Conservation (phyloP, 345 rosid species). For the Brassica napus region DNA sequence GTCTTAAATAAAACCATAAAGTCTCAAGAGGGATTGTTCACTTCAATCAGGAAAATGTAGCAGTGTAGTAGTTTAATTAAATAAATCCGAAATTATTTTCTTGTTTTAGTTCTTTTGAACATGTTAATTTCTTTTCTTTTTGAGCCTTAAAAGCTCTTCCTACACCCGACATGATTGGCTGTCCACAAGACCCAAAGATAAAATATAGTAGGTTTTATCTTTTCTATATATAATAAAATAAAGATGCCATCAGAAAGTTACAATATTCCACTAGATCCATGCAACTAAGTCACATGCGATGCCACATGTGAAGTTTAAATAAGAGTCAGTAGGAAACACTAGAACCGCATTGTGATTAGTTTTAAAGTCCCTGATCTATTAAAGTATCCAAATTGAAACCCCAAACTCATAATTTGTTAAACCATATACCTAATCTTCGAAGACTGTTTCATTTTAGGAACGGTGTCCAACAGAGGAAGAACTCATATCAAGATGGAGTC, state of each 20-base stretch:
- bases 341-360: not conserved
- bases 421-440: not conserved
- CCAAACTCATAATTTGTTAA: not conserved
- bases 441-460: constrained; percentile 48
- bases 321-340: constrained; percentile 26
- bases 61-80: not conserved
- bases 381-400: not conserved
- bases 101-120: not conserved
- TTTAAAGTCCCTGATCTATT: not conserved
- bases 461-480: constrained; percentile 87
- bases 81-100: not conserved
- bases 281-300: constrained; percentile 34
- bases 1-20: not conserved
- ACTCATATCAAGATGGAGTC: constrained; percentile 89
- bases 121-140: constrained; percentile 4
- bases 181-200: constrained; percentile 24
- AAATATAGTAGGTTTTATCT: not conserved
- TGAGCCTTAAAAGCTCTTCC: constrained; percentile 26
- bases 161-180: constrained; percentile 36
- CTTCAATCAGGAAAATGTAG: not conserved
- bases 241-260: constrained; percentile 1
- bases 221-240: not conserved
- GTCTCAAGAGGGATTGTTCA: not conserved
- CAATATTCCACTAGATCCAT: constrained; percentile 18
- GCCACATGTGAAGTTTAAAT: constrained; percentile 28